Base-by-base conservation (phyloP, 805 yeast species). In the Scheffersomyces amazonensis region DNA sequence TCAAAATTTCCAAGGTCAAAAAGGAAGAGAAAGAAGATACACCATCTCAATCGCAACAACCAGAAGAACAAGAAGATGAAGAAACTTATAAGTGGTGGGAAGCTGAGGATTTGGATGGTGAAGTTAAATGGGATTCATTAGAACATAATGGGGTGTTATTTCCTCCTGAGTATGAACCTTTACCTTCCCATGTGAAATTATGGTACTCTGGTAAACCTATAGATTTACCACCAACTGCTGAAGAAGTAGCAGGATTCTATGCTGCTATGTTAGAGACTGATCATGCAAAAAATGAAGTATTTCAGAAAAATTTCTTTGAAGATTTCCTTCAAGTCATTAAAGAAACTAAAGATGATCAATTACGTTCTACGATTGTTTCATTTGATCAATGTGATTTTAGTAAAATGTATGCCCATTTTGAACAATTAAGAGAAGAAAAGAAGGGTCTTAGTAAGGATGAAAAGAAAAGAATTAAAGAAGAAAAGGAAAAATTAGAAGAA, bases 231-330 rank as follows among this genome's bases (percentile, higher is more conserved):
- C 64, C 68, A 1, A 85, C 73, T 39, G 97, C 96, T 2, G 99
- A 91, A 62, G 98, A 91, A 60, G 96, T 91, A 24, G 98, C 97
- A 0, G 97, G 96, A 0, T 91, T 89, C 54, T 91, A 75, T 60
- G 98, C 84, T 8, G 96, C 96, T 5, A 73, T 91, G 78, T 46
- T 90, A 31, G 89, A 87, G 47, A 75, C 89, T 1, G 96, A 91
- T 47, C 96, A 91, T 62, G 93, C 89, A 10, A 75, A 81, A 44
- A 91, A 89, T 54, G 89, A 95, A 0, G 80, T 78, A 0, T 91
- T 91, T 60, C 95, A 83, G 47, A 78, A 80, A 54, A 91, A 91
- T 60, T 91, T 91, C 66, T 91, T 91, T 52, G 56, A 70, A 9
- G 98, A 91, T 60, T 90, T 90, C 54, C 43, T 66, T 29, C 60